A percentile compares a stretch with the other conserved stretches of the same genome.
phyloP scores from a whole-genome alignment of 225 moss, liverwort and hornwort genomes.

The Marchantia paleacea region DNA sequence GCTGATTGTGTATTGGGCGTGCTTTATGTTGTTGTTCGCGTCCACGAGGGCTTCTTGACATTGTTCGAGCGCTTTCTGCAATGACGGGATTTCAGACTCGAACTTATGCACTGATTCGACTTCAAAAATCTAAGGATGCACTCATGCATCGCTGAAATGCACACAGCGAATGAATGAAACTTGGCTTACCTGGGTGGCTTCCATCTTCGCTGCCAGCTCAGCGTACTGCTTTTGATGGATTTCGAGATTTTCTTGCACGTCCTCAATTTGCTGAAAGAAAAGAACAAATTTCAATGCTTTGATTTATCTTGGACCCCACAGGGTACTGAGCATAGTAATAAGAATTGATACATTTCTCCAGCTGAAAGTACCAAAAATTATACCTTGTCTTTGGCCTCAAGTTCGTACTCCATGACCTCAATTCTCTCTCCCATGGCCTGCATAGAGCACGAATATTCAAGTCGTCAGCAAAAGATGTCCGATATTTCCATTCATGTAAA shows the following conservation, averaged over 20 bases:
- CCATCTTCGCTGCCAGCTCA: slow-evolving; percentile 57
- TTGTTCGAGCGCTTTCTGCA: slow-evolving; percentile 61
- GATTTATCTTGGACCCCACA: too few relatives aligned
- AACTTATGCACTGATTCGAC: neutral
- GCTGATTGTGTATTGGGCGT: slow-evolving; percentile 52
- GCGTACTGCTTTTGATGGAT: slow-evolving; percentile 56
- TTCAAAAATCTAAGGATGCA: neutral
- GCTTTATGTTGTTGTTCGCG: slow-evolving; percentile 58
- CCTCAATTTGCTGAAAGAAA: slow-evolving; percentile 64
- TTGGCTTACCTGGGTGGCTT: slow-evolving; percentile 56
- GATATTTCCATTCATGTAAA: neutral
- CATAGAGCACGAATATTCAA: neutral
- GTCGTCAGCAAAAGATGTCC: neutral
- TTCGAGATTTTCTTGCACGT: slow-evolving; percentile 56
- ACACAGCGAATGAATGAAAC: neutral
- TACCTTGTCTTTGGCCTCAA: slow-evolving; percentile 82
- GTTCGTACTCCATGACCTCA: slow-evolving; percentile 70
- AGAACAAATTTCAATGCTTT: too few relatives aligned
- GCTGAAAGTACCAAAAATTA: neutral
- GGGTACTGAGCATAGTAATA: too few relatives aligned
- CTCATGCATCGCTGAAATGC: neutral
- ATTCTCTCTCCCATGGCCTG: slow-evolving; percentile 81
- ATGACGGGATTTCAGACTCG: neutral
- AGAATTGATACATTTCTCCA: neutral
- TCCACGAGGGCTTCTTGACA: slow-evolving; percentile 62